Percentiles rank a stretch among this genome's conserved stretches.
These are phyloP conservation scores for Tetraselmis striata DNA, from an alignment of 139 green algal species.

Conservation along the genomic window DNA sequence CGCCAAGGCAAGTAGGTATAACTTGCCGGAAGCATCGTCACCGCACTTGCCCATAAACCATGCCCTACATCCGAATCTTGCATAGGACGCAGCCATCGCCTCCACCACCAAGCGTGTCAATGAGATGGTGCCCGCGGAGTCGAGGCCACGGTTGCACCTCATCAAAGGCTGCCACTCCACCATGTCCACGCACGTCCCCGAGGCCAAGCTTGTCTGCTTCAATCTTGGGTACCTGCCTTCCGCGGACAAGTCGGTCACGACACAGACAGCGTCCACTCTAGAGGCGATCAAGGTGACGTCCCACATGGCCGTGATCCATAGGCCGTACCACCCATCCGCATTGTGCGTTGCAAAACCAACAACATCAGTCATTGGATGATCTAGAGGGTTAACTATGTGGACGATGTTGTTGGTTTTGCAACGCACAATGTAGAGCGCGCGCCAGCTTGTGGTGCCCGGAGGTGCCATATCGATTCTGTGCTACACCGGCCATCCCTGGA, in stretches of 20 bases:
- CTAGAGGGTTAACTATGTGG: too few species aligned
- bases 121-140: neutral
- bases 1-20: too few species aligned
- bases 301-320: neutral
- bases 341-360: neutral
- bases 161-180: constrained; percentile 25
- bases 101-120: constrained; percentile 16
- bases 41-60: too few species aligned
- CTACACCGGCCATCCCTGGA: constrained; percentile 50
- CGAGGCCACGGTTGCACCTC: constrained; percentile 4
- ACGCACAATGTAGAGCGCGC: neutral
- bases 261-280: constrained; percentile 28
- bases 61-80: too few species aligned
- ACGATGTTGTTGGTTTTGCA: neutral
- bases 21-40: too few species aligned
- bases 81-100: constrained; percentile 9
- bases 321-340: neutral
- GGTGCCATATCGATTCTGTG: constrained; percentile 42
- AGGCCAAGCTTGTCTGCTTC: constrained; percentile 32
- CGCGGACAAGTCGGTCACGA: constrained; percentile 42
- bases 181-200: constrained; percentile 10
- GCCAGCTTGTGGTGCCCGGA: constrained; percentile 26
- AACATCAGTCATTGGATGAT: too few species aligned
- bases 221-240: constrained; percentile 55
- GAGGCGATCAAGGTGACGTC: constrained; percentile 36